Conservation (phyloP, 2,329 filamentous ascomycete species). For the Colletotrichum liriopes region DNA sequence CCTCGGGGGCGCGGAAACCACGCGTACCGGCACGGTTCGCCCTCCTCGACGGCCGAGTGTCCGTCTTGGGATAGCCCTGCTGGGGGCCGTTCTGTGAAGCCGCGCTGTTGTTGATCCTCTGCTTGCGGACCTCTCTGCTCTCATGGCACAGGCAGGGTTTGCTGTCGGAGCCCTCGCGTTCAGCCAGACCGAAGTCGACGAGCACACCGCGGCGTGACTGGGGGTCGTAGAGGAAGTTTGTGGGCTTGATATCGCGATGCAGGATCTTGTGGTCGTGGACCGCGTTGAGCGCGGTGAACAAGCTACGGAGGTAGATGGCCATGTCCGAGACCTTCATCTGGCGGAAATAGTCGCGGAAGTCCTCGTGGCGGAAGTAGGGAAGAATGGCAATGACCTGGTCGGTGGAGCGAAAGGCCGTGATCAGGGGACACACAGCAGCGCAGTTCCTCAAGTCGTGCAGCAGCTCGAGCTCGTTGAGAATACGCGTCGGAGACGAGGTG, state of each 20-base stretch:
- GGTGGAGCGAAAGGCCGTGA: slow-evolving; percentile 94
- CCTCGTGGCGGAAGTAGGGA: slow-evolving; percentile 94
- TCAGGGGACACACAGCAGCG: slow-evolving; percentile 90
- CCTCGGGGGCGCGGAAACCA: slow-evolving; percentile 96
- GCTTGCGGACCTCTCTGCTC: slow-evolving; percentile 72
- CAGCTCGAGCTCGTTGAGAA: slow-evolving; percentile 96
- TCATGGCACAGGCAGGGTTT: slow-evolving; percentile 89
- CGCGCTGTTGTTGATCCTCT: slow-evolving; percentile 71
- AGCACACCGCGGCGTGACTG: slow-evolving; percentile 86
- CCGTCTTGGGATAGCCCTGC: slow-evolving; percentile 87
- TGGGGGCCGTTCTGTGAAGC: slow-evolving; percentile 69
- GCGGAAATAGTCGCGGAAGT: slow-evolving; percentile 95
- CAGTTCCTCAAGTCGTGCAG: slow-evolving; percentile 89
- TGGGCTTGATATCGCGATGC: slow-evolving; percentile 97
- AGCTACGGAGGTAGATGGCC: slow-evolving; percentile 87
- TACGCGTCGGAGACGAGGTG: slow-evolving; percentile 92
- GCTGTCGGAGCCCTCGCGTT: slow-evolving; percentile 83
- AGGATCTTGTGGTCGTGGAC: slow-evolving; percentile 90
- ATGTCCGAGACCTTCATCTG: slow-evolving; percentile 90
- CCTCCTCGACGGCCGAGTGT: slow-evolving; percentile 87
- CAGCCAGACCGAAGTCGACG: slow-evolving; percentile 98
- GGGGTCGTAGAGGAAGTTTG: slow-evolving; percentile 96
- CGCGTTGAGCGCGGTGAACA: slow-evolving; percentile 87
- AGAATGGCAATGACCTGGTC: slow-evolving; percentile 97
- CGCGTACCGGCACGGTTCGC: slow-evolving; percentile 96